Evolutionary conservation across 805 yeast genomes (phyloP), one percentile per base, ranked within the genome.

Genomic region (Cyberlindnera mrakii): DNA sequence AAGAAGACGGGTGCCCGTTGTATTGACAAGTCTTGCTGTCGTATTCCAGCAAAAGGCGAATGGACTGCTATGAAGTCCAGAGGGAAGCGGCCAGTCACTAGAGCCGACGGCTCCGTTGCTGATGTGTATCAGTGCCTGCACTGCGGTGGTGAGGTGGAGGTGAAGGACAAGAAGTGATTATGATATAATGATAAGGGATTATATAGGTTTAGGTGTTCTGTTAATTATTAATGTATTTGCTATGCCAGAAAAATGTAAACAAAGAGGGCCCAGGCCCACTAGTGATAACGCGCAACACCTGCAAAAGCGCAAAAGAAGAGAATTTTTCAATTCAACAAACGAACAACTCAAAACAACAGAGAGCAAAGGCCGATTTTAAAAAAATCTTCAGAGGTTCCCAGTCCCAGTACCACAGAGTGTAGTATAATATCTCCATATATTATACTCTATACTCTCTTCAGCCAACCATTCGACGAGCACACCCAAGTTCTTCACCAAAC

Each of bases 21-120:
- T 65, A 68, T 85, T 40, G 84, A 85, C 53, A 64, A 71, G 2
- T 58, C 65, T 16, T 91, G 99, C 67, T 77, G 84, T 51, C 79
- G 91, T 57, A 89, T 91, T 47, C 99, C 99, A 5, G 95, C 97
- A 17, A 90, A 91, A 65, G 91, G 96, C 48, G 98, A 91, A 65
- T 85, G 96, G 86, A 77, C 88, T 5, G 70, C 86, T 30, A 90
- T 90, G 91, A 82, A 81, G 57, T 73, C 77, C 44, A 78, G 83
- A 59, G 90, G 87, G 15, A 70, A 71, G 45, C 50, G 52, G 47
- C 59, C 47, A 33, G 62, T 62, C 40, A 54, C 56, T 30, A 56
- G 64, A 55, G 47, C 35, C 5, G 54, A 60, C 40, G 65, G 64
- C 9, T 40, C 48, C 2, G 55, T 48, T 16, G 58, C 45, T 15